These are phyloP conservation scores for Pseudogymnoascus sp. DNA, from an alignment of 2,329 filamentous ascomycete species.

Conservation along the genomic window DNA sequence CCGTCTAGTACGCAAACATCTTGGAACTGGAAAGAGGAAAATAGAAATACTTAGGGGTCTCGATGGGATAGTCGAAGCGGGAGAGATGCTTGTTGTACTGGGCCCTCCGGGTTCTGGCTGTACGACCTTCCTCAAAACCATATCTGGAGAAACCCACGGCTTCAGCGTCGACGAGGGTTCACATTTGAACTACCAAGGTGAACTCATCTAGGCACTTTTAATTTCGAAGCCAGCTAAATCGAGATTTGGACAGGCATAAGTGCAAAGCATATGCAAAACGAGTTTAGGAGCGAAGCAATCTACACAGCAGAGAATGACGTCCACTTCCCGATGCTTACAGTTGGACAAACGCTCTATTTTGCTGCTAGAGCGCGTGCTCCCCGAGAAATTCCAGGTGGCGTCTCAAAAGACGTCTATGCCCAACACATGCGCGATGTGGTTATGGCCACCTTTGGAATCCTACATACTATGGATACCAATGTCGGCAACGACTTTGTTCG, in stretches of 20 bases:
- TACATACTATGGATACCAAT: slow-evolving; percentile 44
- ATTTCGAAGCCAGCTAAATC: not conserved
- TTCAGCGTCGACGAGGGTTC: slow-evolving; percentile 44
- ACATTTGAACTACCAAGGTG: slow-evolving; percentile 53
- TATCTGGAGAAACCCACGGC: slow-evolving; percentile 47
- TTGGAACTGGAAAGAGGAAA: slow-evolving; percentile 47
- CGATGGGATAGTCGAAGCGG: slow-evolving; percentile 53
- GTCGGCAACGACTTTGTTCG: slow-evolving; percentile 51
- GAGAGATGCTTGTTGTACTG: slow-evolving; percentile 61
- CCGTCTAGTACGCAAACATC: slow-evolving; percentile 37
- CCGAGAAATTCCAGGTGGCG: slow-evolving; percentile 49
- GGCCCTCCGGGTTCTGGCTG: slow-evolving; percentile 57
- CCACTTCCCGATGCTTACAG: slow-evolving; percentile 75
- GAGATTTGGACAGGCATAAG: not conserved
- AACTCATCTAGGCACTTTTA: slow-evolving; percentile 5
- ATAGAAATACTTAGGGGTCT: slow-evolving; percentile 52
- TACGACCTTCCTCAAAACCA: slow-evolving; percentile 54
- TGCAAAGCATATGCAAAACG: slow-evolving; percentile 41
- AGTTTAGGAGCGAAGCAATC: slow-evolving; percentile 68
- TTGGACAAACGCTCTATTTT: slow-evolving; percentile 80
- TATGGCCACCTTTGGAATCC: slow-evolving; percentile 52
- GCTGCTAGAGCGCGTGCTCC: slow-evolving; percentile 64
- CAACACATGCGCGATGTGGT: slow-evolving; percentile 41
- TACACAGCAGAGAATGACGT: slow-evolving; percentile 85
- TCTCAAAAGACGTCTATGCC: slow-evolving; percentile 48